These are phyloP conservation scores for Colletotrichum musae DNA, from an alignment of 2,329 filamentous ascomycete species.

Conservation along the genomic window DNA sequence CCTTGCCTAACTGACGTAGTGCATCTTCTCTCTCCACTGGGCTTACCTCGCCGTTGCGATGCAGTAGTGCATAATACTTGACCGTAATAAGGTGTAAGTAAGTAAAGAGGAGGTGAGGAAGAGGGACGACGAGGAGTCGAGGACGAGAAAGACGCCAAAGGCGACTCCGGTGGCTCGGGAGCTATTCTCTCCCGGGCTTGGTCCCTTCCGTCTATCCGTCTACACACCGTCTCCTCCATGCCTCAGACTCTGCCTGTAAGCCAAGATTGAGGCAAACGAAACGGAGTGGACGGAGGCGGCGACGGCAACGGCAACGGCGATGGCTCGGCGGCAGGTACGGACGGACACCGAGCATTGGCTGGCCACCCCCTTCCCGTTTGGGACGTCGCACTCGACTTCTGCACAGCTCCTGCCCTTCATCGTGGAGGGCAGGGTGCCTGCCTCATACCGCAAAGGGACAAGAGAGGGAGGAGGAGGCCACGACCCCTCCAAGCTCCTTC, in stretches of 20 bases:
- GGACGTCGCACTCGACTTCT: neutral
- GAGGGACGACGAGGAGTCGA: slow-evolving; percentile 10
- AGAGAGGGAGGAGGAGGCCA: neutral
- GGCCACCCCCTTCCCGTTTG: neutral
- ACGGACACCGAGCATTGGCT: slow-evolving; percentile 16
- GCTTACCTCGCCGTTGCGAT: slow-evolving; percentile 21
- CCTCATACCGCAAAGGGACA: neutral
- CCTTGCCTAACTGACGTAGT: slow-evolving; percentile 36
- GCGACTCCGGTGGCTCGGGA: slow-evolving; percentile 1
- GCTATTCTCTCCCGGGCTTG: slow-evolving; percentile 19
- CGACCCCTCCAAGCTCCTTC: neutral
- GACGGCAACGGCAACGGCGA: slow-evolving; percentile 13
- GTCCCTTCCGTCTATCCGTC: too few relatives aligned
- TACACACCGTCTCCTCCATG: too few relatives aligned
- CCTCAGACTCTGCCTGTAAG: too few relatives aligned
- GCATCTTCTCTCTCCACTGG: neutral
- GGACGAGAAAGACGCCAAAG: neutral
- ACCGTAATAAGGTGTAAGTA: neutral
- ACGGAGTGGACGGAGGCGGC: neutral
- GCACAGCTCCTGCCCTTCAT: neutral
- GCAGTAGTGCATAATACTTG: too few relatives aligned
- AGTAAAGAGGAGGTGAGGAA: slow-evolving; percentile 4
- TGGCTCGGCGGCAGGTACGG: slow-evolving; percentile 24
- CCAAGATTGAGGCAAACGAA: neutral
- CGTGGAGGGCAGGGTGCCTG: neutral